Percentiles rank a stretch among this genome's conserved stretches.
Evolutionary conservation across 805 yeast genomes (phyloP).

Genomic region (Kodamaea leandrae): DNA sequence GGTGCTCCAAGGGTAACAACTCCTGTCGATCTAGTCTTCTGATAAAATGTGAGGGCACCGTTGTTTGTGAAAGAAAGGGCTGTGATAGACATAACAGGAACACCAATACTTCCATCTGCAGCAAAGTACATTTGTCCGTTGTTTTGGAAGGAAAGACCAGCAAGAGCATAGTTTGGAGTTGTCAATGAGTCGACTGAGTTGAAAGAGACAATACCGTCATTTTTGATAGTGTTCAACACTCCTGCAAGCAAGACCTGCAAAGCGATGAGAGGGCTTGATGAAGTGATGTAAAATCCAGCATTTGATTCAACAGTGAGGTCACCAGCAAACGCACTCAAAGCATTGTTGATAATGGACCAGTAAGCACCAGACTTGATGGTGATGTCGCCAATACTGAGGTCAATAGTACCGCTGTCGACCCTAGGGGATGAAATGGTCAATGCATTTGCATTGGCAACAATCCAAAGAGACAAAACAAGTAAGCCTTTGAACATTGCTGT

Average conservation of each 20-base stretch:
- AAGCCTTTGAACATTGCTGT: too few species aligned
- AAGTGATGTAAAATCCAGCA: slow-evolving; percentile 17
- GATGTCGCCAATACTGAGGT: slow-evolving; percentile 16
- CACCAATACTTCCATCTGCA: slow-evolving; percentile 11
- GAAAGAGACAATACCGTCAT: slow-evolving; percentile 18
- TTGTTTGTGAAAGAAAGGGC: slow-evolving; percentile 14
- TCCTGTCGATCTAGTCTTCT: slow-evolving; percentile 19
- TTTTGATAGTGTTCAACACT: slow-evolving; percentile 14
- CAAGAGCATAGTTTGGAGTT: slow-evolving; percentile 10
- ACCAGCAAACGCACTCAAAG: slow-evolving; percentile 15
- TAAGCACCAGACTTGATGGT: slow-evolving; percentile 16
- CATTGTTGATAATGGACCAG: slow-evolving; percentile 17
- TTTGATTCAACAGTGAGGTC: slow-evolving; percentile 12
- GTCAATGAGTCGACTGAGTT: slow-evolving; percentile 14
- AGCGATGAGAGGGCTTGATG: slow-evolving; percentile 7
- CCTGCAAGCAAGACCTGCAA: slow-evolving; percentile 12
- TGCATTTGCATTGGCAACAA: too few species aligned
- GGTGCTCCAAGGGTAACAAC: slow-evolving; percentile 17
- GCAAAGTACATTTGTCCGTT: slow-evolving; percentile 13
- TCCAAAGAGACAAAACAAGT: too few species aligned
- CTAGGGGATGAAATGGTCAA: too few species aligned
- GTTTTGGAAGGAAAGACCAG: slow-evolving; percentile 11
- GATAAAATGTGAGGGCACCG: slow-evolving; percentile 21
- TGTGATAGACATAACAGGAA: slow-evolving; percentile 12
- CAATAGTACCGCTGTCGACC: slow-evolving; percentile 13